Evolutionary conservation across 306 rosid species (phyloP).

Genomic region (Lotus japonicus): DNA sequence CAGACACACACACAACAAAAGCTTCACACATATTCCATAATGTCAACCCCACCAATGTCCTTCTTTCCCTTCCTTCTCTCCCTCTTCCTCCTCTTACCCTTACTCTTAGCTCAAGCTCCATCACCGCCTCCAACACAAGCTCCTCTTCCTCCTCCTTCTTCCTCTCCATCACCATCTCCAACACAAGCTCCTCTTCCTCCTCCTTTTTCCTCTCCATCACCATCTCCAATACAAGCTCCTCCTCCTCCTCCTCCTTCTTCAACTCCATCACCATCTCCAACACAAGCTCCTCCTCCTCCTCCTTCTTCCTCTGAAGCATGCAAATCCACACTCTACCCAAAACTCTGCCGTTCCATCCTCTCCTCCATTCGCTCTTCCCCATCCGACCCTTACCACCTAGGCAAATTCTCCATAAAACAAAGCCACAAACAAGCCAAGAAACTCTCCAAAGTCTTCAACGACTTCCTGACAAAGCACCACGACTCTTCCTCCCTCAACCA

Average conservation of each 20-base stretch:
- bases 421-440: conserved; percentile 53
- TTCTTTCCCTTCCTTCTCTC: not conserved
- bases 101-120: not conserved
- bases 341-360: conserved; percentile 71
- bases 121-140: not conserved
- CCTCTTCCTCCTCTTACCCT: not conserved
- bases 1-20: not conserved
- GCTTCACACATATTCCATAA: not conserved
- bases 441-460: conserved; percentile 24
- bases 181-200: not conserved
- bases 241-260: conserved; percentile 29
- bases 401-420: conserved; percentile 60
- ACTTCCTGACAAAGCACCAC: conserved; percentile 22
- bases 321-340: conserved; percentile 57
- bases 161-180: not conserved
- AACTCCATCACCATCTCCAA: not conserved
- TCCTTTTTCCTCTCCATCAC: not conserved
- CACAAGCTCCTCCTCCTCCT: not conserved
- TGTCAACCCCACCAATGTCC: conserved; percentile 14
- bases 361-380: conserved; percentile 46
- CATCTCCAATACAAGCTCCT: not conserved
- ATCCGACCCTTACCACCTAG: conserved; percentile 53
- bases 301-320: conserved; percentile 42
- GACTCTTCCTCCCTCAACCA: conserved; percentile 13
- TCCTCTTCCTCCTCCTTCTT: not conserved